These are phyloP conservation scores for Mallotus japonicus DNA, from an alignment of 441 rosid genomes.

Conservation along the genomic window DNA sequence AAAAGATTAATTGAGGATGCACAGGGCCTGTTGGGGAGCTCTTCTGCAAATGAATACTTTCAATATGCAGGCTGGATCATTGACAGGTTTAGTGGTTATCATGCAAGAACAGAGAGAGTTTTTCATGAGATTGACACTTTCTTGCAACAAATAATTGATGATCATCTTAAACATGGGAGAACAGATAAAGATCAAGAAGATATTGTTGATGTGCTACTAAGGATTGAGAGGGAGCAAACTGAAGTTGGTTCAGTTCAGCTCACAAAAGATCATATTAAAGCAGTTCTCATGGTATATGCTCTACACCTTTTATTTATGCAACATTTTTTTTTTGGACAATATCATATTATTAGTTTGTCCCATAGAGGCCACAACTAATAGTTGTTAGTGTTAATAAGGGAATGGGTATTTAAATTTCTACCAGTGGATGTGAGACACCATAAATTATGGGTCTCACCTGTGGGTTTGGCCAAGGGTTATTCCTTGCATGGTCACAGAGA, in stretches of 20 bases:
- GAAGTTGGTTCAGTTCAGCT: not conserved
- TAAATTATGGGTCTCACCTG: too few relatives aligned
- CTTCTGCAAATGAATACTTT: not conserved
- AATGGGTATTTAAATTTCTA: too few relatives aligned
- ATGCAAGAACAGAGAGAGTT: not conserved
- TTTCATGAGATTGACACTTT: conserved; percentile 4
- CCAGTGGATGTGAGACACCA: too few relatives aligned
- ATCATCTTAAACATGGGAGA: not conserved
- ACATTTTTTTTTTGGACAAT: too few relatives aligned
- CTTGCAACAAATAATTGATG: not conserved
- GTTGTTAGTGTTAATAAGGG: too few relatives aligned
- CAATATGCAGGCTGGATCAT: conserved; percentile 5
- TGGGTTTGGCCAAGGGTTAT: too few relatives aligned
- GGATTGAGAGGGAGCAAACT: not conserved
- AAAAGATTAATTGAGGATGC: not conserved
- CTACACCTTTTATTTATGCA: too few relatives aligned
- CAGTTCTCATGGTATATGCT: conserved; percentile 9
- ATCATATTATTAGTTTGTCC: too few relatives aligned
- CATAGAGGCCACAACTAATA: too few relatives aligned
- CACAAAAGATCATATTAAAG: conserved; percentile 3
- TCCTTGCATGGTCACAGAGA: too few relatives aligned
- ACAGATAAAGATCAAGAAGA: not conserved
- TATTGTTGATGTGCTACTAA: conserved; percentile 7
- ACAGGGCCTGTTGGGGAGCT: not conserved
- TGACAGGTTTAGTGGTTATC: conserved; percentile 1